Conservation (phyloP, 2,329 filamentous ascomycete genomes). For the Curvularia hawaiiensis region DNA sequence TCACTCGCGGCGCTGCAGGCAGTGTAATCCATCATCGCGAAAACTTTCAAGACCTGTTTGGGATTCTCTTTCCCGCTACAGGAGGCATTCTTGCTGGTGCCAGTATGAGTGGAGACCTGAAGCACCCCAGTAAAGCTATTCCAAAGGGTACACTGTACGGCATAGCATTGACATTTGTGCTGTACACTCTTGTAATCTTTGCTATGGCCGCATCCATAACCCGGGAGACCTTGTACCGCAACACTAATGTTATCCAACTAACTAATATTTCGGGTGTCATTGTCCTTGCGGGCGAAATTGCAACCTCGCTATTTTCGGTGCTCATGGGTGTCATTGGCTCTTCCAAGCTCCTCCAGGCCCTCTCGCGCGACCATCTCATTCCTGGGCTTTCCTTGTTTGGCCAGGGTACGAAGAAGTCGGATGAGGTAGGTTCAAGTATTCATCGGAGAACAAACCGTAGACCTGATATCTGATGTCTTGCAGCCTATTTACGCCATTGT, state of each 20-base stretch:
- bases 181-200: conserved; percentile 77
- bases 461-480: background rate
- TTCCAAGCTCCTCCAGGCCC: conserved; percentile 81
- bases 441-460: background rate
- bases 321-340: conserved; percentile 87
- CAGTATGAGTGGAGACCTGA: conserved; percentile 88
- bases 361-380: conserved; percentile 78
- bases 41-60: conserved; percentile 82
- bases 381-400: conserved; percentile 77
- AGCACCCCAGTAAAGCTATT: conserved; percentile 81
- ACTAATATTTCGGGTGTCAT: conserved; percentile 76
- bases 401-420: conserved; percentile 71
- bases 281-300: conserved; percentile 81
- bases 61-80: conserved; percentile 79
- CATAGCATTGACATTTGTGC: conserved; percentile 73
- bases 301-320: conserved; percentile 82
- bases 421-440: conserved; percentile 56
- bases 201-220: conserved; percentile 79
- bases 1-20: conserved; percentile 66
- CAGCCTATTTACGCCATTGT: conserved; percentile 74
- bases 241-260: conserved; percentile 81
- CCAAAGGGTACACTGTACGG: conserved; percentile 83
- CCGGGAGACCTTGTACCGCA: conserved; percentile 72
- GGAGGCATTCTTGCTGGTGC: conserved; percentile 71
- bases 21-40: conserved; percentile 66